Percentiles rank a stretch among this genome's conserved stretches.
phyloP scores from a whole-genome alignment of 2,329 filamentous ascomycete species.

The Fusarium robinianum region DNA sequence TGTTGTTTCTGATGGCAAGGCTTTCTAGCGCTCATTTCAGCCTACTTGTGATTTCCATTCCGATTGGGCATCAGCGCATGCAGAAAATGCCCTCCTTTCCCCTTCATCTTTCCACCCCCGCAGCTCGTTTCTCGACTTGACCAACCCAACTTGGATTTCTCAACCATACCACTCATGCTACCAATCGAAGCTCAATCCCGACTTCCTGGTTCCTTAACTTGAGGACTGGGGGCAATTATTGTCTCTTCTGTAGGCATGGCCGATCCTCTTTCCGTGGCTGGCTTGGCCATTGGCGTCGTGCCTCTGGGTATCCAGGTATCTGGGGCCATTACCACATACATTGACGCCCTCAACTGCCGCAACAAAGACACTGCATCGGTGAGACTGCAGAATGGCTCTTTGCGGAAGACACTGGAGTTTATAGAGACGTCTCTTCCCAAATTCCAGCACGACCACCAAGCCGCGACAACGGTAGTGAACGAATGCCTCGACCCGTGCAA shows the following conservation, averaged over 20 bases:
- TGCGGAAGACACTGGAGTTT: constrained; percentile 1
- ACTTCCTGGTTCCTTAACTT: neutral
- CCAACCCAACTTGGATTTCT: too few species aligned
- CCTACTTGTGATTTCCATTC: too few species aligned
- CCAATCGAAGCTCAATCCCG: too few species aligned
- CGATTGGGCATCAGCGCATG: too few species aligned
- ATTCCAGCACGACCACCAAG: constrained; percentile 1
- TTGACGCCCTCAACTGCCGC: constrained; percentile 3
- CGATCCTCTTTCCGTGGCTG: constrained; percentile 1
- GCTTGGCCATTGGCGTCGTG: constrained; percentile 1
- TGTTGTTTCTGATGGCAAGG: too few species aligned
- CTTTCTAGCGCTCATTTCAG: too few species aligned
- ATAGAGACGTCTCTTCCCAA: neutral
- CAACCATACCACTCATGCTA: too few species aligned
- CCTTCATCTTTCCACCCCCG: too few species aligned
- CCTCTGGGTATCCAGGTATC: constrained; percentile 2
- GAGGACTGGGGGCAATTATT: neutral
- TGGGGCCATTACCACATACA: neutral
- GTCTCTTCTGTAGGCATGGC: neutral
- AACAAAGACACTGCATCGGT: constrained; percentile 1
- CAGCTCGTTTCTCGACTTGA: too few species aligned
- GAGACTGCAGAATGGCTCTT: neutral
- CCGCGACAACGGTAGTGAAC: neutral
- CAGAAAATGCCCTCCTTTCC: too few species aligned
- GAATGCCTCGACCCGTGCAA: constrained; percentile 1